Evolutionary conservation across 2,329 filamentous ascomycete genomes (phyloP), one percentile per base, ranked within the genome.

Genomic region (Pyrenochaeta sp.): DNA sequence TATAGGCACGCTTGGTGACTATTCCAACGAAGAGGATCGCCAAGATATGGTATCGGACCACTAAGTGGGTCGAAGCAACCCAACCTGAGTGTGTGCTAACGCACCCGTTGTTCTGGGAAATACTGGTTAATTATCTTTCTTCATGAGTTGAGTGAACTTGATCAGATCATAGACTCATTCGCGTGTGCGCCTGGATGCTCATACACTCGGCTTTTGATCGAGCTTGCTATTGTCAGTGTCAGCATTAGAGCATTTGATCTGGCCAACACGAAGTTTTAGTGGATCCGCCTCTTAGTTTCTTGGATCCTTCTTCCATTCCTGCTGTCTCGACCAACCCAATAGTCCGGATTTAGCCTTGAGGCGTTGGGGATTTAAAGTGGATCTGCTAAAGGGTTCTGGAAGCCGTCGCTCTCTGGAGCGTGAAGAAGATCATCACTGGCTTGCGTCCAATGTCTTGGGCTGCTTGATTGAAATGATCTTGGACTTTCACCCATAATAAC

Each of bases 1-100:
- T 39, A 54, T 52, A 59, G 55, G 53, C 52, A 43, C 28, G 47
- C 54, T 54, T 63, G 59, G 58, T 60, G 50, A 48, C 7, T 30
- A 37, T 22, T 49, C 24, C 0, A 8, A n/a, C 30, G 22, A 32
- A 8, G 32, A 24, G 10, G 27, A 27, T 15, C 3, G 42, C 46
- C 46, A 49, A 36, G 30, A 10, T 34, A 36, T 8, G 13, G 15
- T 28, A 24, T 25, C 39, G 19, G 24, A 25, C 43, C 10, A 28
- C 43, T n/a, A 19, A 12, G 44, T 32, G 44, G 44, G 44, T 27
- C 25, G 25, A 32, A 6, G 28, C 44, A 25, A 42, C 39, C 39
- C 12, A 9, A 15, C 39, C n/a, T 22, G 3, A 22, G 39, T 15
- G n/a, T 22, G 8, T 13, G 8, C n/a, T 42, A 42, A 36, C 12